These are phyloP conservation scores for Xerocomus potaroensis DNA, from an alignment of 768 basidiomycete genomes.

Conservation along the genomic window DNA sequence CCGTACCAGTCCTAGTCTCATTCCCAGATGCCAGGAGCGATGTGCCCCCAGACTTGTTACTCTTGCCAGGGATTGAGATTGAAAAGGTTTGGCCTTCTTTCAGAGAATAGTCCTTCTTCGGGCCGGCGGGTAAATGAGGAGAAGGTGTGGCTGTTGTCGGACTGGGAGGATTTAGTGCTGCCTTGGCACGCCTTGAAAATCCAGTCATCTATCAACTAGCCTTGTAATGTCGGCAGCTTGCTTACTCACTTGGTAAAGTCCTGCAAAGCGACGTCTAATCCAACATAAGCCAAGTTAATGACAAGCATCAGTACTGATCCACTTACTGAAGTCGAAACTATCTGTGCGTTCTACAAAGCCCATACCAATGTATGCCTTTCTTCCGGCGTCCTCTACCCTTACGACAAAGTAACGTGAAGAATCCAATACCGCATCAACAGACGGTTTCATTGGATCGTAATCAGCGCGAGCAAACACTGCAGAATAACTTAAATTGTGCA, in stretches of 20 bases:
- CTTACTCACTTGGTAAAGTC: slow-evolving; percentile 72
- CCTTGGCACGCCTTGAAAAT: slow-evolving; percentile 52
- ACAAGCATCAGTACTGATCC: background rate
- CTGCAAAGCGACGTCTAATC: slow-evolving; percentile 74
- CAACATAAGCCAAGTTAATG: background rate
- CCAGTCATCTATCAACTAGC: background rate
- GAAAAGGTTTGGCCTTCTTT: slow-evolving; percentile 96
- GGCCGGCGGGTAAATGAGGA: slow-evolving; percentile 69
- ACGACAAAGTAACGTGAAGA: slow-evolving; percentile 95
- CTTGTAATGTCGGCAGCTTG: background rate
- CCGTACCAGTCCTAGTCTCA: slow-evolving; percentile 24
- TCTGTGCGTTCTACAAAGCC: slow-evolving; percentile 87
- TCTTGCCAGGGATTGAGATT: slow-evolving; percentile 84
- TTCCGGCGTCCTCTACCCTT: slow-evolving; percentile 82
- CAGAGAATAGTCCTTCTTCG: slow-evolving; percentile 90
- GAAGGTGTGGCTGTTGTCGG: slow-evolving; percentile 45
- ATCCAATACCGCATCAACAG: slow-evolving; percentile 93
- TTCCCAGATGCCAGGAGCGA: slow-evolving; percentile 37
- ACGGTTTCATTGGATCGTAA: slow-evolving; percentile 74
- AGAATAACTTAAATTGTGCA: slow-evolving; percentile 5
- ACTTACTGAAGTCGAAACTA: slow-evolving; percentile 89
- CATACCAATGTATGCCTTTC: slow-evolving; percentile 90
- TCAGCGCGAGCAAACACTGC: slow-evolving; percentile 84
- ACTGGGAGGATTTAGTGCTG: slow-evolving; percentile 52
- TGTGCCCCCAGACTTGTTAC: slow-evolving; percentile 34